Evolutionary conservation across 768 basidiomycete species (phyloP).

Genomic region (Russula lepida): DNA sequence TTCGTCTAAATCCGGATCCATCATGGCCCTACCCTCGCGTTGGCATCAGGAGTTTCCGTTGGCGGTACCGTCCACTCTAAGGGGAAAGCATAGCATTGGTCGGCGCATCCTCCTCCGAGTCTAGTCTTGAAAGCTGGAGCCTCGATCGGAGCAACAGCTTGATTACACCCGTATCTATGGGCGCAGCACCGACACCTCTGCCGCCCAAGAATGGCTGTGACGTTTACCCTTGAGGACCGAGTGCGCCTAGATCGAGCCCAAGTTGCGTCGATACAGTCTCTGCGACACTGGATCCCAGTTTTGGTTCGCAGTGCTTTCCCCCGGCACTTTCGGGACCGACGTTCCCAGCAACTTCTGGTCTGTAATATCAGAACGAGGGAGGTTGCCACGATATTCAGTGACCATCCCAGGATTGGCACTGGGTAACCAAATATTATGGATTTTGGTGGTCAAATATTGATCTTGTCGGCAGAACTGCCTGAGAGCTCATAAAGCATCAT

Average conservation of each 20-base stretch:
- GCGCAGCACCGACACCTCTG: no score
- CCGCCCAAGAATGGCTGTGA: neutral
- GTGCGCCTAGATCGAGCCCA: conserved; percentile 26
- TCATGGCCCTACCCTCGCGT: neutral
- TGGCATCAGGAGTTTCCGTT: neutral
- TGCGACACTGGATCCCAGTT: conserved; percentile 34
- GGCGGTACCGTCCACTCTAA: neutral
- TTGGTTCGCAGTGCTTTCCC: conserved; percentile 44
- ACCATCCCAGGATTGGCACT: conserved; percentile 60
- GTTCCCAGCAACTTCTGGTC: conserved; percentile 70
- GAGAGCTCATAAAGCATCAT: conserved; percentile 59
- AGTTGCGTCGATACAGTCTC: conserved; percentile 25
- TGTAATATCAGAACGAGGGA: neutral
- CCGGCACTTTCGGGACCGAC: conserved; percentile 44
- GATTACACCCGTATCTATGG: neutral
- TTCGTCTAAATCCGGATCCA: neutral
- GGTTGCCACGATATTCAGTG: neutral
- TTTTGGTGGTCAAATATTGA: conserved; percentile 41
- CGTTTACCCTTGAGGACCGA: neutral
- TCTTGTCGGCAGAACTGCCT: conserved; percentile 48
- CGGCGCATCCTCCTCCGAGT: neutral
- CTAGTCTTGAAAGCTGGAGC: neutral
- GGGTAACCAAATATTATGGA: conserved; percentile 74
- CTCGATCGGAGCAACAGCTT: neutral
- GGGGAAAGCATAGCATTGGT: no score